These are phyloP conservation scores for Epithemia pelagica DNA, from an alignment of 108 stramenopile species.

Conservation along the genomic window DNA sequence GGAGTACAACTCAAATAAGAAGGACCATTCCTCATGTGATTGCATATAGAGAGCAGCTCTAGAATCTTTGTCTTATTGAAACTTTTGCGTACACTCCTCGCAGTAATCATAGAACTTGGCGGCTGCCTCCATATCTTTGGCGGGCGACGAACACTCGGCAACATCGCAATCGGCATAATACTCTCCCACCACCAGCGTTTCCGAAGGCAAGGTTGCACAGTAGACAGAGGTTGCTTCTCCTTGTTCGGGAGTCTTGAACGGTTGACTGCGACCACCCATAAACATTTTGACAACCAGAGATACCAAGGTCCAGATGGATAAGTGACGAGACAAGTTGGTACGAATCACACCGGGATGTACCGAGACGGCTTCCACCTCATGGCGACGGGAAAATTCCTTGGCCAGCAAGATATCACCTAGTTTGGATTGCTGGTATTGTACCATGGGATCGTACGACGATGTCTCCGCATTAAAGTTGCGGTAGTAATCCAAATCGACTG, in stretches of 20 bases:
- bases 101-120: background rate
- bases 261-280: background rate
- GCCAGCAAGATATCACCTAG: slow-evolving; percentile 3
- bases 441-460: background rate
- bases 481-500: background rate
- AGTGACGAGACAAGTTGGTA: background rate
- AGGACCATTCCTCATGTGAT: too few relatives aligned
- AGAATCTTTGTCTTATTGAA: slow-evolving; percentile 2
- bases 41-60: too few relatives aligned
- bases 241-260: background rate
- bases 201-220: background rate
- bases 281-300: background rate
- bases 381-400: slow-evolving; percentile 2
- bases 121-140: background rate
- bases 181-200: background rate
- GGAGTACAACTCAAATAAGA: too few relatives aligned
- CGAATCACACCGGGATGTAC: slow-evolving; percentile 1
- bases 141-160: background rate
- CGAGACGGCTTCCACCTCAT: background rate
- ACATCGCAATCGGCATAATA: background rate
- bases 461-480: background rate
- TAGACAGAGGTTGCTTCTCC: background rate
- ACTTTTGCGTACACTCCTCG: background rate
- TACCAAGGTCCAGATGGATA: background rate
- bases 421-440: slow-evolving; percentile 4